Percentiles rank a stretch among this genome's conserved stretches.
Conservation (phyloP, 352 stramenopile species). For the Pythium insidiosum region DNA sequence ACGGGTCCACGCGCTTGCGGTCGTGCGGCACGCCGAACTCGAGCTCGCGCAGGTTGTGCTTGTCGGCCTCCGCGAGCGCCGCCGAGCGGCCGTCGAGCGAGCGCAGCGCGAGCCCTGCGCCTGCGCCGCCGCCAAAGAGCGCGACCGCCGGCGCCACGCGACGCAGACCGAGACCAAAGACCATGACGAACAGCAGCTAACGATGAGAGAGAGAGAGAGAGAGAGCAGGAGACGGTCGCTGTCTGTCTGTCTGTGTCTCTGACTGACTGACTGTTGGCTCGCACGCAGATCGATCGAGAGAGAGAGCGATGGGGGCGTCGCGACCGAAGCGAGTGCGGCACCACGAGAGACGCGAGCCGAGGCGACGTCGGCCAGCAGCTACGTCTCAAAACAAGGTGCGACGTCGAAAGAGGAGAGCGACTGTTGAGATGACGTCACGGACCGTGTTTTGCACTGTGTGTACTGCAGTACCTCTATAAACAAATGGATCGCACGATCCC, state of each 20-base stretch:
- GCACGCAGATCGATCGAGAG: too few relatives aligned
- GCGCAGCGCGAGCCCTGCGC: slow-evolving; percentile 33
- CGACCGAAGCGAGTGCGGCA: too few relatives aligned
- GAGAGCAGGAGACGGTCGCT: too few relatives aligned
- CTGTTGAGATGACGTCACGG: too few relatives aligned
- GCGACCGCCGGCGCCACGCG: slow-evolving; percentile 37
- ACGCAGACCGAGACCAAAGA: slow-evolving; percentile 39
- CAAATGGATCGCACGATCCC: background rate
- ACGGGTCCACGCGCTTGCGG: slow-evolving; percentile 84
- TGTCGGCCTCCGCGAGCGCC: slow-evolving; percentile 41
- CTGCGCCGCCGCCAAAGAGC: slow-evolving; percentile 46
- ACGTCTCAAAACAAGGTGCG: slow-evolving; percentile 15
- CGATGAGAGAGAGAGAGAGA: too few relatives aligned
- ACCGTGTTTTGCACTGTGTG: too few relatives aligned
- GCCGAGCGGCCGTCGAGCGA: slow-evolving; percentile 14
- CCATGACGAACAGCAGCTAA: slow-evolving; percentile 28
- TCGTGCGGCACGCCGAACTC: slow-evolving; percentile 83
- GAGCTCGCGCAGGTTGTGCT: slow-evolving; percentile 74
- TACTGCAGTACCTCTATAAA: background rate
- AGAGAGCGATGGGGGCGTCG: too few relatives aligned
- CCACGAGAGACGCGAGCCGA: background rate
- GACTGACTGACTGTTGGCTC: too few relatives aligned
- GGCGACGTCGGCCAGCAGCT: too few relatives aligned
- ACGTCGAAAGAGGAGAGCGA: background rate
- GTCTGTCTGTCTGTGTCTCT: too few relatives aligned